Conservation (phyloP, 441 rosid genomes). For the Syzygium malaccense region DNA sequence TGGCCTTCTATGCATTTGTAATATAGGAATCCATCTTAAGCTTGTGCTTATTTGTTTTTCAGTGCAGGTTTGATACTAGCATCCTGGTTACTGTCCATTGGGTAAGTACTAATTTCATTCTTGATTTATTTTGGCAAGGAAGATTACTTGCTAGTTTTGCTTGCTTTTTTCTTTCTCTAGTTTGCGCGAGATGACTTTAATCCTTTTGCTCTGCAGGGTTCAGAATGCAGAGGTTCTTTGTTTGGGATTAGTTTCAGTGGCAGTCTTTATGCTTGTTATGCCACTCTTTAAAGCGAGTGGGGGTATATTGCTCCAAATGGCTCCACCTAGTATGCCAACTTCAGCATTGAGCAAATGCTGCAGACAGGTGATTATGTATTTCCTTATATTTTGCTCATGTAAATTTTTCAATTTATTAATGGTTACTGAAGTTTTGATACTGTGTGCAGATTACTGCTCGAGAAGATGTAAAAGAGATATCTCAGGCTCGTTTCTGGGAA, state of each 20-base stretch:
- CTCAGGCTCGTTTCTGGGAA: slow-evolving; percentile 85
- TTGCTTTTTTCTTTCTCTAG: not conserved
- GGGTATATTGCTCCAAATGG: slow-evolving; percentile 86
- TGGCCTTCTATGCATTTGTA: not conserved
- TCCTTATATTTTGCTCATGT: not conserved
- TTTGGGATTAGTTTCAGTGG: slow-evolving; percentile 76
- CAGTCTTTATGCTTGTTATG: slow-evolving; percentile 81
- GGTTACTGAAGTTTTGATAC: not conserved
- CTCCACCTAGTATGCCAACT: slow-evolving; percentile 81
- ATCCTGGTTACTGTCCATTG: slow-evolving; percentile 89
- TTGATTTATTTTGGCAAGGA: not conserved
- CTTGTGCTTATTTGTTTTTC: slow-evolving; percentile 31
- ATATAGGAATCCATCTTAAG: slow-evolving; percentile 19
- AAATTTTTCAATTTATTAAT: not conserved
- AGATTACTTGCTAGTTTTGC: not conserved
- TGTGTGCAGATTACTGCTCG: slow-evolving; percentile 48
- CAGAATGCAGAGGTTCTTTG: slow-evolving; percentile 90
- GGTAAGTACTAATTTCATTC: slow-evolving; percentile 32
- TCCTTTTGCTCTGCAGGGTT: slow-evolving; percentile 43
- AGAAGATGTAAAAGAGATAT: slow-evolving; percentile 69
- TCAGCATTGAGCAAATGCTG: slow-evolving; percentile 85
- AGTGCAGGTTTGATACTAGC: slow-evolving; percentile 98
- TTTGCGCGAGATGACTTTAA: slow-evolving; percentile 1
- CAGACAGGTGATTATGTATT: slow-evolving; percentile 55
- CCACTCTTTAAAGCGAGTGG: slow-evolving; percentile 78